Percentiles rank a stretch among this genome's conserved stretches.
Evolutionary conservation across 2,329 filamentous ascomycete species (phyloP).

Genomic region (Aspergillus fructus): DNA sequence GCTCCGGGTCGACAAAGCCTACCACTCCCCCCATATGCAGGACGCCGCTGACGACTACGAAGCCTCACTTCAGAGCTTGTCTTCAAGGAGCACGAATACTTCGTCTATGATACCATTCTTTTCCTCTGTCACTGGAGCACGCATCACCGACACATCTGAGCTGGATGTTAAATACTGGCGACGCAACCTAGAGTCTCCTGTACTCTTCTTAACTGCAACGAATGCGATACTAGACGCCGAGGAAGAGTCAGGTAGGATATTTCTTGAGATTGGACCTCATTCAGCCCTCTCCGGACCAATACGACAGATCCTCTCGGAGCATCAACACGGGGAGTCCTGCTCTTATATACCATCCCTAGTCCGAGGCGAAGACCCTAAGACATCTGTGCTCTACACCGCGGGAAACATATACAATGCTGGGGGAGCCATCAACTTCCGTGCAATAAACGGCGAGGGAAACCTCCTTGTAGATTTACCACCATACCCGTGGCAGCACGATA

Average conservation of each 20-base stretch:
- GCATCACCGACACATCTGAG: not conserved
- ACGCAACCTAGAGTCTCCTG: conserved; percentile 20
- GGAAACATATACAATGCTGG: conserved; percentile 14
- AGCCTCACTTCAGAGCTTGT: not conserved
- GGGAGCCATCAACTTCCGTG: not conserved
- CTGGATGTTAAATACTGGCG: conserved; percentile 9
- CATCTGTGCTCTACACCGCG: conserved; percentile 16
- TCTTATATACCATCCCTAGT: not conserved
- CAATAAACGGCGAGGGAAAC: not conserved
- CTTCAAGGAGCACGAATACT: not conserved
- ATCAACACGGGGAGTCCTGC: not conserved
- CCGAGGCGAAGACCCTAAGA: not conserved
- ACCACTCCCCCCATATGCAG: conserved; percentile 23
- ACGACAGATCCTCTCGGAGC: conserved; percentile 15
- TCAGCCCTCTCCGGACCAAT: conserved; percentile 34
- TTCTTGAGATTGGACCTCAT: conserved; percentile 33
- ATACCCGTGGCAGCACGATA: conserved; percentile 25
- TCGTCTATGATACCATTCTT: conserved; percentile 4
- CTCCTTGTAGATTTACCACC: conserved; percentile 21
- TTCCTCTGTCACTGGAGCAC: not conserved
- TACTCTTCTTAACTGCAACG: conserved; percentile 5
- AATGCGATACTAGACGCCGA: not conserved
- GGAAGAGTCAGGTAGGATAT: not conserved
- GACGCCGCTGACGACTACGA: not conserved
- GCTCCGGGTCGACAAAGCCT: conserved; percentile 22